Base-by-base conservation (phyloP, 1,284 basidiomycete species). In the Tilletia setariae region DNA sequence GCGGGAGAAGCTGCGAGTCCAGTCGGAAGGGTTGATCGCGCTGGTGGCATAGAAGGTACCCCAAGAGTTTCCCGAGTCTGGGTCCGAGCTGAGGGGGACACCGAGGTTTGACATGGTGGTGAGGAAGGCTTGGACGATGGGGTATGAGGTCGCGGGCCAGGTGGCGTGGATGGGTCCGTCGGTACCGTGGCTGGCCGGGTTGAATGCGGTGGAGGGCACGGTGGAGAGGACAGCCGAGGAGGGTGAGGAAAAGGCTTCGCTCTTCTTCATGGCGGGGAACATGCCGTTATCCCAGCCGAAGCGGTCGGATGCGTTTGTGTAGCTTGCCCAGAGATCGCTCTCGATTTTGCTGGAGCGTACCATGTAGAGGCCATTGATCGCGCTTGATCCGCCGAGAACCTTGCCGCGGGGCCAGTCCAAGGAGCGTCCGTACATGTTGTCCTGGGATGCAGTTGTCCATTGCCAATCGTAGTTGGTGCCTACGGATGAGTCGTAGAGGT, bases 301-400 rank as follows among this genome's bases (percentile, higher is more conserved):
- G n/a, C 59, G 69, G 15, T 72, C 70, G 11, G 44, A 63, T 47
- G 74, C 75, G 21, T 72, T 72, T 8, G 71, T 70, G 11, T 77
- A 67, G 25, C 70, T 53, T 8, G 69, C 75, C 78, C 75, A 78
- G 13, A 71, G 68, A 46, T 78, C 70, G 40, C 74, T 71, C 44
- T 78, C 75, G 46, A 59, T 64, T 64, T 62, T 84, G 67, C 78
- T 84, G 78, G 40, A 76, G 7, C 73, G 71, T 16, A 78, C 76
- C 30, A 78, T 76, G 71, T 78, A 78, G 53, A 78, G 64, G 49
- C 75, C 80, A 70, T 87, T 87, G 68, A 87, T 84, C 13, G 83
- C 82, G 6, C 84, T 84, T 0, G 82, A 83, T 0, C 86, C 86
- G 7, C 86, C 86, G 4, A 86, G 76, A 0, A 79, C 83, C 47